Evolutionary conservation across 768 basidiomycete species (phyloP), one percentile per base, ranked within the genome.

Genomic region (Albatrellus ellisii): DNA sequence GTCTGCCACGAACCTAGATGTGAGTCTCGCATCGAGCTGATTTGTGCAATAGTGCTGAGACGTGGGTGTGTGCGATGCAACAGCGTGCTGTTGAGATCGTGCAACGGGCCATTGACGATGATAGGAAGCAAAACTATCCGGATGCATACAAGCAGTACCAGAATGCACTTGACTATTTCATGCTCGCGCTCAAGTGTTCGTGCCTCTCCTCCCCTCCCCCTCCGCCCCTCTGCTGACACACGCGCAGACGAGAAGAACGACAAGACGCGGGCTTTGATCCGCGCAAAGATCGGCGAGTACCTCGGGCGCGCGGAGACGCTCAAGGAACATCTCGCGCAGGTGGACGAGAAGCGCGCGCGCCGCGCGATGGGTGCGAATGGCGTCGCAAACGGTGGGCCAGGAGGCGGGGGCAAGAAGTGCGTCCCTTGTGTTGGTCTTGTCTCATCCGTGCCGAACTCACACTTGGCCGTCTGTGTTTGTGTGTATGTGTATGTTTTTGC

Each of bases 141-240:
- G 90, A 92, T 54, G 92, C 92, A 15, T 94, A 88, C 74, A 92
- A 86, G 65, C 74, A 79, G 50, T 95, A 95, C 64, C 81, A 84
- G 68, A 94, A 97, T 69, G 73, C 88, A 1, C 72, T 98, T 46
- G 95, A 99, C 58, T 99, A 94, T 59, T 99, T 99, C 61, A 89
- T 97, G 85, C 84, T 97, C 50, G 91, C 92, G 7, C 68, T 89
- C 58, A 92, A 91, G 62, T 92, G 90, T 91, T 49, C 45, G 76
- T 62, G 28, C 28, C 35, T 39, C 27, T 24, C 18, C 17, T 14
- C 17, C 14, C 14, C 24, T 37, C 29, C 29, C 27, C 33, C 10
- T 26, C 18, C 25, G n/a, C 20, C 24, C 35, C 39, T 8, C n/a
- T n/a, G 36, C 27, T 41, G 33, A 29, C 21, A 24, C 24, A 43